Conservation (phyloP, 257 asterid genomes). For the Oldenlandia corymbosa region DNA sequence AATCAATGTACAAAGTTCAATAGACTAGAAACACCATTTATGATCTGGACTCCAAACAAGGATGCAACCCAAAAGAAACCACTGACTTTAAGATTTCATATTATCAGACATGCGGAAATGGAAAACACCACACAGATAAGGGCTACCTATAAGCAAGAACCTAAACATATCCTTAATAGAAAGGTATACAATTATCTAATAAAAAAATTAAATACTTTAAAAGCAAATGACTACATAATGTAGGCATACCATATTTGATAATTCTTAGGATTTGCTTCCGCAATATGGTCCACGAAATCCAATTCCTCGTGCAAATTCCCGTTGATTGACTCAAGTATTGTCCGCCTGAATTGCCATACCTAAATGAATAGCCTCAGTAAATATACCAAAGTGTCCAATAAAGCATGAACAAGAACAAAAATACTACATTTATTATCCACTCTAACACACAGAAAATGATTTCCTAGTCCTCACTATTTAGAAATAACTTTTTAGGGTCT, state of each 20-base stretch:
- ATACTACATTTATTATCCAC: too few relatives aligned
- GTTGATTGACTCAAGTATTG: slow-evolving; percentile 65
- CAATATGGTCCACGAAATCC: slow-evolving; percentile 53
- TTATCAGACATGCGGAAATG: background rate
- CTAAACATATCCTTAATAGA: background rate
- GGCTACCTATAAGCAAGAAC: background rate
- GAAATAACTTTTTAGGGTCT: too few relatives aligned
- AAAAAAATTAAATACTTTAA: background rate
- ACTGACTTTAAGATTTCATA: background rate
- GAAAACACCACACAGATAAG: background rate
- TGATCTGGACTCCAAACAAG: too few relatives aligned
- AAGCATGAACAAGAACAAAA: background rate
- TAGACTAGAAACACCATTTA: too few relatives aligned
- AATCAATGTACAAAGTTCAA: too few relatives aligned
- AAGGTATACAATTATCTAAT: background rate
- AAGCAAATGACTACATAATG: background rate
- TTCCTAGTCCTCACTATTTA: too few relatives aligned
- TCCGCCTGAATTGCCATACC: slow-evolving; percentile 98
- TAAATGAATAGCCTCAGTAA: slow-evolving; percentile 17
- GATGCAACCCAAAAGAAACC: too few relatives aligned
- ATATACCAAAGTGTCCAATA: slow-evolving; percentile 12
- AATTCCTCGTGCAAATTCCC: slow-evolving; percentile 59
- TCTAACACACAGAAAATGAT: too few relatives aligned
- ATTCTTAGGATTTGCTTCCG: slow-evolving; percentile 65
- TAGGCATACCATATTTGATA: slow-evolving; percentile 75